phyloP scores from a whole-genome alignment of 2,329 filamentous ascomycete genomes.

The Ophiocordyceps camponoti-saundersi region DNA sequence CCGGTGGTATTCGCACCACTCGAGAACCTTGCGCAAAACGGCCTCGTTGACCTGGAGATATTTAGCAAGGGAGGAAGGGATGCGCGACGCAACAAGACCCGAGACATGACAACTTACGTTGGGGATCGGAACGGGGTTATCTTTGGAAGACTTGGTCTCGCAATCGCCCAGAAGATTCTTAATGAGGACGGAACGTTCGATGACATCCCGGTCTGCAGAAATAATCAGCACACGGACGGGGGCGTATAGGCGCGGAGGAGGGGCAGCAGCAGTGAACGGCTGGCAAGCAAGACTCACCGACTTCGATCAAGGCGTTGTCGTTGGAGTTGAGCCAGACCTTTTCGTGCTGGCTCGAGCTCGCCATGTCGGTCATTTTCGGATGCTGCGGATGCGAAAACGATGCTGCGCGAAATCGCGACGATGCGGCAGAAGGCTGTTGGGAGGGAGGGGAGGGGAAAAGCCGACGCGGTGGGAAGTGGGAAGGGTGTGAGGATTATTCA shows the following conservation, averaged over 20 bases:
- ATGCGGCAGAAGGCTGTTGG: not conserved
- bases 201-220: conserved; percentile 56
- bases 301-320: conserved; percentile 27
- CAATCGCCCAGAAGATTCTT: conserved; percentile 98
- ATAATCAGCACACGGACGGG: conserved; percentile 1
- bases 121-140: conserved; percentile 70
- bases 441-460: not conserved
- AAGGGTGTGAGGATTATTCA: too few species aligned
- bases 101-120: conserved; percentile 36
- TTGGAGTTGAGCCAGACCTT: conserved; percentile 35
- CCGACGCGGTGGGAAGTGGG: too few species aligned
- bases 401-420: not conserved
- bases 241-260: not conserved
- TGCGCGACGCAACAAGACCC: not conserved
- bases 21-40: conserved; percentile 88
- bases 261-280: not conserved
- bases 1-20: conserved; percentile 95
- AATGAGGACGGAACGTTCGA: conserved; percentile 84
- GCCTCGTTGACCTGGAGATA: conserved; percentile 62
- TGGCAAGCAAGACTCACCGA: conserved; percentile 20
- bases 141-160: conserved; percentile 32
- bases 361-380: conserved; percentile 1
- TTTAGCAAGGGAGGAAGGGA: too few species aligned
- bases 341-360: conserved; percentile 4
- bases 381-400: not conserved